These are phyloP conservation scores for Soucietia sequanensis DNA, from an alignment of 805 yeast genomes.

Conservation along the genomic window DNA sequence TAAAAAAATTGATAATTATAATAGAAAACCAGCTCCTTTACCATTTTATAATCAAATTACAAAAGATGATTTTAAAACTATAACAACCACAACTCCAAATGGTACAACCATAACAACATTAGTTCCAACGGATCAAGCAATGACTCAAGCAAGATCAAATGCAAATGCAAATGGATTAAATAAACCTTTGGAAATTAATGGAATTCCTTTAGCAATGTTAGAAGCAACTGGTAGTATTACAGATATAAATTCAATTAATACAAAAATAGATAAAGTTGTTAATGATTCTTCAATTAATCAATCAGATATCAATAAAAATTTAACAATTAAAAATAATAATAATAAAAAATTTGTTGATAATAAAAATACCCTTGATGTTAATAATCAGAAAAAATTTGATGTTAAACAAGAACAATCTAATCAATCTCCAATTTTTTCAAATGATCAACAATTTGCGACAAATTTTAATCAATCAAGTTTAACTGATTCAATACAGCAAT, in stretches of 20 bases:
- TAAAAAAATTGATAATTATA: slow-evolving; percentile 13
- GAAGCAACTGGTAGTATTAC: slow-evolving; percentile 75
- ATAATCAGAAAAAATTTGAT: no score
- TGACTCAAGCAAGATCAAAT: slow-evolving; percentile 56
- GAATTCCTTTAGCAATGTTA: slow-evolving; percentile 68
- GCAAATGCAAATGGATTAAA: slow-evolving; percentile 57
- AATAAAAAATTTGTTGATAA: no score
- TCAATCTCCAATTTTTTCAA: background rate
- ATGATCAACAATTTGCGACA: background rate
- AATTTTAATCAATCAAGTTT: no score
- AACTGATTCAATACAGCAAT: no score
- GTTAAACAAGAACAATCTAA: no score
- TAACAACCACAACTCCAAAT: slow-evolving; percentile 83
- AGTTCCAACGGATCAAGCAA: slow-evolving; percentile 81
- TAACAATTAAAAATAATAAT: no score
- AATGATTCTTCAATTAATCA: background rate
- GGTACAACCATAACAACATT: slow-evolving; percentile 90
- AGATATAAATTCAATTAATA: slow-evolving; percentile 11
- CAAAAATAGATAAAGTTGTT: slow-evolving; percentile 2
- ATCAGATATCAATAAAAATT: no score
- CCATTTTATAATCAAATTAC: slow-evolving; percentile 91
- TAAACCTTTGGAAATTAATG: slow-evolving; percentile 59
- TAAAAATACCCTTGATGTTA: background rate
- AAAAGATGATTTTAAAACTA: slow-evolving; percentile 81
- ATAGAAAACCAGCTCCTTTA: slow-evolving; percentile 58